phyloP scores from a whole-genome alignment of 495 filamentous ascomycete genomes.

The Hypoxylon lienhwacheense region DNA sequence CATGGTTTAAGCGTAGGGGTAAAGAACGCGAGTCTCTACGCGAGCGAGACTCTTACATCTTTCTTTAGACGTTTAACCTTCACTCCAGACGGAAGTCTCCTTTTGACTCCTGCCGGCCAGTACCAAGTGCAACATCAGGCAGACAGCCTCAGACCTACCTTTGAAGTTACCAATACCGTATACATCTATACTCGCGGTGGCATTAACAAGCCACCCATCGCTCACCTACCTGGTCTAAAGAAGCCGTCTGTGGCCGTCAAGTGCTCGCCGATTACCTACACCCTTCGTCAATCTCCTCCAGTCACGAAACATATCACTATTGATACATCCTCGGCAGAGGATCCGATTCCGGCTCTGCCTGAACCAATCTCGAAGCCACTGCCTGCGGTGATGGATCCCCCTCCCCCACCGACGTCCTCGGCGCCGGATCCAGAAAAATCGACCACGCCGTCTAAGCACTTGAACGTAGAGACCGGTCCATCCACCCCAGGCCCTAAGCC shows the following conservation, averaged over 20 bases:
- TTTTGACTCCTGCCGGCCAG: constrained; percentile 95
- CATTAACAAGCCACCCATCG: constrained; percentile 94
- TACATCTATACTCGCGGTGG: constrained; percentile 97
- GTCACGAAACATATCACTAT: constrained; percentile 87
- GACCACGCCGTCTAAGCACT: constrained; percentile 48
- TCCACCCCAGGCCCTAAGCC: constrained; percentile 60
- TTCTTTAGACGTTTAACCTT: constrained; percentile 96
- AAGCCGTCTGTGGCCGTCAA: constrained; percentile 96
- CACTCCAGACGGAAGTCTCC: constrained; percentile 89
- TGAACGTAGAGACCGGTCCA: constrained; percentile 56
- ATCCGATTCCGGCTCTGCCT: constrained; percentile 77
- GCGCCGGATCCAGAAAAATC: constrained; percentile 49
- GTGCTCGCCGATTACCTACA: constrained; percentile 91
- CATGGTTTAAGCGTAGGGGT: constrained; percentile 62
- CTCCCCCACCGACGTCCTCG: constrained; percentile 61
- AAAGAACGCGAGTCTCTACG: constrained; percentile 87
- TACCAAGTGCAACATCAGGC: constrained; percentile 78
- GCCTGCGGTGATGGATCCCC: constrained; percentile 77
- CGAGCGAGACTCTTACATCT: constrained; percentile 95
- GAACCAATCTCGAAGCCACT: constrained; percentile 71
- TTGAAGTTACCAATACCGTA: constrained; percentile 93
- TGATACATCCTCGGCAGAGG: constrained; percentile 86
- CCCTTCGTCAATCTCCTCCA: constrained; percentile 66
- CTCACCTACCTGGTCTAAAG: constrained; percentile 97
- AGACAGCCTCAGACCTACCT: constrained; percentile 71